A percentile compares a stretch with the other conserved stretches of the same genome.
Evolutionary conservation across 345 rosid genomes (phyloP).

Genomic region (Eucalyptus sideroxylon): DNA sequence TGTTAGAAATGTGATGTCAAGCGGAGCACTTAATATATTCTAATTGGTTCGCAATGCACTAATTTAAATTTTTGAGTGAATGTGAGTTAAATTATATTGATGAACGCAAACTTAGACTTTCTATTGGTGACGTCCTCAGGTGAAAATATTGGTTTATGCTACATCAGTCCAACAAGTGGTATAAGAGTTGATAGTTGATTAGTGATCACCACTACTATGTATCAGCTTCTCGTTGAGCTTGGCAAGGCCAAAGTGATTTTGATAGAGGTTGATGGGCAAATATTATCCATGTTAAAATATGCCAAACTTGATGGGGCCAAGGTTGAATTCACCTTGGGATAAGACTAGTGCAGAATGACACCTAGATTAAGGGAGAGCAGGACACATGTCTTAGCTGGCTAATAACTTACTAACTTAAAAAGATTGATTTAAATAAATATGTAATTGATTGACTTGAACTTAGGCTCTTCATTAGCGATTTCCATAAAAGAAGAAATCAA

Average conservation of each 20-base stretch:
- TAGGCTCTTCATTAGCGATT: neutral
- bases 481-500: neutral
- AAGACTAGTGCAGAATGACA: neutral
- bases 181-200: neutral
- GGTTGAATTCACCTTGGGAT: neutral
- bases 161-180: neutral
- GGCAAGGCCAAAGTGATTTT: neutral
- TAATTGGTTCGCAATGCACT: accelerated
- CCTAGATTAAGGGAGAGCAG: neutral
- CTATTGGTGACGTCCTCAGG: accelerated
- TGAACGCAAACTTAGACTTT: accelerated
- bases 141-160: neutral
- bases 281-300: neutral
- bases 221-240: neutral
- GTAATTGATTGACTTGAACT: neutral
- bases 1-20: neutral
- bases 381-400: neutral
- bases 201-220: neutral
- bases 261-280: neutral
- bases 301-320: neutral
- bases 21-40: neutral
- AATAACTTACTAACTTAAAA: neutral
- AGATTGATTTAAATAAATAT: neutral
- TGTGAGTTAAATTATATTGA: neutral
- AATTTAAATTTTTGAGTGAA: neutral